phyloP scores from a whole-genome alignment of 805 yeast species.

The Candida pseudoglaebosa region DNA sequence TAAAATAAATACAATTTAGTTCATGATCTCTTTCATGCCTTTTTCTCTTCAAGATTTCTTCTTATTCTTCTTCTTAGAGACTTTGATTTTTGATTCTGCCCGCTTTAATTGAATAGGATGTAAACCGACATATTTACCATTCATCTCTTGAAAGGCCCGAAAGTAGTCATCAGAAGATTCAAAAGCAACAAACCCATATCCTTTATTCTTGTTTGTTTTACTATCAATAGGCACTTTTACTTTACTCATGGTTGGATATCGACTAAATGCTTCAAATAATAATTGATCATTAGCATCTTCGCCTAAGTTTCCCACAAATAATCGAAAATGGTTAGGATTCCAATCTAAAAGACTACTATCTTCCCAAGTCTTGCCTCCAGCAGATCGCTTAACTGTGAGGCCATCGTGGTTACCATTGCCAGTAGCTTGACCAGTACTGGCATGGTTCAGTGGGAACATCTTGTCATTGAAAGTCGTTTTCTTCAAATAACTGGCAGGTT shows the following conservation, averaged over 20 bases:
- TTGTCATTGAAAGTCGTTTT: too few species aligned
- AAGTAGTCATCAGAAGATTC: conserved; percentile 61
- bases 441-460: conserved; percentile 11
- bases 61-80: conserved; percentile 12
- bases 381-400: conserved; percentile 43
- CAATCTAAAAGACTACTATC: conserved; percentile 50
- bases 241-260: conserved; percentile 51
- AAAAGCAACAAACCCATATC: conserved; percentile 75
- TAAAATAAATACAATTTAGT: too few species aligned
- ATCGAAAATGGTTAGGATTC: conserved; percentile 67
- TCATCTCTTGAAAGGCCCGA: conserved; percentile 68
- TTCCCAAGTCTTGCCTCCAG: conserved; percentile 47
- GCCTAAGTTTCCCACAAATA: conserved; percentile 74
- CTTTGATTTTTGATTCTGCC: conserved; percentile 43
- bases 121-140: conserved; percentile 71
- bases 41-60: neutral
- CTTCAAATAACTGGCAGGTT: conserved; percentile 43
- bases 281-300: conserved; percentile 59
- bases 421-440: conserved; percentile 8
- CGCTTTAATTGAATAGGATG: conserved; percentile 68
- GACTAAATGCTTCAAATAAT: conserved; percentile 50
- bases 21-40: neutral
- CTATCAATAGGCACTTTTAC: conserved; percentile 57
- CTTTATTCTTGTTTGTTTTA: conserved; percentile 47
- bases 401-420: conserved; percentile 20